A percentile compares a stretch with the other conserved stretches of the same genome.
Conservation (phyloP, 257 asterid species). For the Nyctanthes arbortristis region DNA sequence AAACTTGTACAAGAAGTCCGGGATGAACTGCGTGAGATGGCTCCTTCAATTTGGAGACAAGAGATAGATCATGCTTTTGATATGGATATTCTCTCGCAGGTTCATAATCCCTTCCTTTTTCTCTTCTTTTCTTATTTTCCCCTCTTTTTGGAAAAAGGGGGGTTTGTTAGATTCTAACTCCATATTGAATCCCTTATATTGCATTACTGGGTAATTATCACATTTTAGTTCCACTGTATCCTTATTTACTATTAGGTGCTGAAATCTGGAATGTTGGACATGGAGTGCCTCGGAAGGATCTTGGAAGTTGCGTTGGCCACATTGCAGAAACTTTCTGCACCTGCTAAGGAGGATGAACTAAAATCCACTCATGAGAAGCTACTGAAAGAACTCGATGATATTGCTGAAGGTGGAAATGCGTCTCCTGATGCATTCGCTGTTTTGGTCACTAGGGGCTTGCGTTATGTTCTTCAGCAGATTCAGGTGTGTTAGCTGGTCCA, state of each 20-base stretch:
- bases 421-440: conserved; percentile 6
- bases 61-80: conserved; percentile 26
- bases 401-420: conserved; percentile 9
- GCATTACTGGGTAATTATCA: neutral
- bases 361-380: conserved; percentile 15
- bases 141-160: too few species aligned
- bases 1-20: conserved; percentile 26
- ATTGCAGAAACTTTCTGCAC: conserved; percentile 28
- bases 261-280: conserved; percentile 26
- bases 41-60: conserved; percentile 31
- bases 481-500: conserved; percentile 13
- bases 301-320: conserved; percentile 27
- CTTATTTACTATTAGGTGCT: conserved; percentile 16
- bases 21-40: conserved; percentile 27
- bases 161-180: neutral
- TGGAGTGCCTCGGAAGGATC: conserved; percentile 27
- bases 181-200: neutral
- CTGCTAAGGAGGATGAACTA: conserved; percentile 25
- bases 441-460: conserved; percentile 24
- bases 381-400: conserved; percentile 22
- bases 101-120: too few species aligned
- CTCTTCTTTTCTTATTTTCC: too few species aligned
- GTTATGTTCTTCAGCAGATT: conserved; percentile 20
- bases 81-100: conserved; percentile 26
- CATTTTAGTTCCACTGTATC: neutral